A percentile compares a stretch with the other conserved stretches of the same genome.
Evolutionary conservation across 371 early-diverging fungal genomes (phyloP).

Genomic region (Mucor racemosus): DNA sequence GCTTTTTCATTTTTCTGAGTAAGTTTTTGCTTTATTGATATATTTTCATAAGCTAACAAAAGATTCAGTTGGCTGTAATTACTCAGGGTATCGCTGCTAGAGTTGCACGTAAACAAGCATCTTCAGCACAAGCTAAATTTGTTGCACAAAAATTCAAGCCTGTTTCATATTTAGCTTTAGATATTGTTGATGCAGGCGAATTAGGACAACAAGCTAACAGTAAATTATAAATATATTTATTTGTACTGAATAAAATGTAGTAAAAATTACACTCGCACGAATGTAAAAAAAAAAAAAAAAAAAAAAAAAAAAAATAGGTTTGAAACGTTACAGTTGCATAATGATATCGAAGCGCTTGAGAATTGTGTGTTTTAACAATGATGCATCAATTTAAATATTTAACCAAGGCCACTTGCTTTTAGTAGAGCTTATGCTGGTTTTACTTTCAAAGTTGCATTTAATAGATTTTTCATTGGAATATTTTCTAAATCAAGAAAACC

Average conservation of each 20-base stretch:
- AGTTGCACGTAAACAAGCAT: slow-evolving; percentile 82
- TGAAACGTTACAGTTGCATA: neutral
- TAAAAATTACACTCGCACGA: neutral
- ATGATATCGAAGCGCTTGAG: no score
- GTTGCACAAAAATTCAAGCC: slow-evolving; percentile 47
- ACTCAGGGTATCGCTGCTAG: slow-evolving; percentile 86
- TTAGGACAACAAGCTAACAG: slow-evolving; percentile 11
- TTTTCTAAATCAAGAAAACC: no score
- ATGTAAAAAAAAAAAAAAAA: no score
- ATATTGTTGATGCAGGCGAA: slow-evolving; percentile 33
- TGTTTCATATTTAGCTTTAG: slow-evolving; percentile 31
- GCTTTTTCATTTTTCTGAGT: slow-evolving; percentile 53
- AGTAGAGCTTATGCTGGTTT: no score
- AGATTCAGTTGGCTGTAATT: slow-evolving; percentile 57
- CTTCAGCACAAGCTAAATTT: slow-evolving; percentile 68
- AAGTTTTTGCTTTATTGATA: neutral
- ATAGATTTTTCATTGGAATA: no score
- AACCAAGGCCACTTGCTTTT: no score
- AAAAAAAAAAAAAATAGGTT: neutral
- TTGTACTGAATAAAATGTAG: neutral
- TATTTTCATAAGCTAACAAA: neutral
- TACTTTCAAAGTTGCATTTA: no score
- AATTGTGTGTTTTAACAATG: no score
- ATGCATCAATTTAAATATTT: no score
- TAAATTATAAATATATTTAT: slow-evolving; percentile 15